phyloP scores from a whole-genome alignment of 192 early-diverging fungal genomes.

The Backusella australiensis region DNA sequence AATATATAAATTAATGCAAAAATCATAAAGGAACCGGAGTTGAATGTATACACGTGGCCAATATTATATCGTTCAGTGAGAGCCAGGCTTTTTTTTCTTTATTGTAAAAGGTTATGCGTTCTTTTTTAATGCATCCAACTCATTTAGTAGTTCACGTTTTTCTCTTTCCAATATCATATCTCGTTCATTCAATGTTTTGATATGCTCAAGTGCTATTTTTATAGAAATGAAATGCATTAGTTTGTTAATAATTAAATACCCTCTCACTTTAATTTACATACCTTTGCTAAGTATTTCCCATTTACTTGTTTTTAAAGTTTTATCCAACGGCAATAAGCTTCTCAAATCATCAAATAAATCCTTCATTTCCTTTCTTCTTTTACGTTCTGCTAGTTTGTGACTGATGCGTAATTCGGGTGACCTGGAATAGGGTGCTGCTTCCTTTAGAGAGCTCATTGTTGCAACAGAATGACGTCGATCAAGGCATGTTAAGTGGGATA shows the following conservation, averaged over 20 bases:
- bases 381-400: conserved; percentile 86
- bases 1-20: neutral
- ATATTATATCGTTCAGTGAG: neutral
- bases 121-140: conserved; percentile 10
- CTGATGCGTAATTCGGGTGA: conserved; percentile 76
- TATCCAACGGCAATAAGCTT: conserved; percentile 73
- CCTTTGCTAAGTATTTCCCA: conserved; percentile 90
- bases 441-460: neutral
- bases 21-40: neutral
- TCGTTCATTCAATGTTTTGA: conserved; percentile 40
- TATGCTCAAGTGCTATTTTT: conserved; percentile 51
- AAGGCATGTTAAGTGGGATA: conserved; percentile 11
- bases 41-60: neutral
- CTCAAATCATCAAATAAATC: conserved; percentile 84
- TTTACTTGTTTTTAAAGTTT: conserved; percentile 78
- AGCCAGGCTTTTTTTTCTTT: no score
- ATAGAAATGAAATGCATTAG: neutral
- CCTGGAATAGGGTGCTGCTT: conserved; percentile 55
- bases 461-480: conserved; percentile 32
- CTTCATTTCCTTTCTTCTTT: conserved; percentile 87
- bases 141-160: conserved; percentile 15
- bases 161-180: conserved; percentile 45
- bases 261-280: conserved; percentile 22
- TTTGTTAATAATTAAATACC: neutral
- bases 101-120: neutral